Evolutionary conservation across 345 rosid genomes (phyloP).

Genomic region (Hibiscus syriacus): DNA sequence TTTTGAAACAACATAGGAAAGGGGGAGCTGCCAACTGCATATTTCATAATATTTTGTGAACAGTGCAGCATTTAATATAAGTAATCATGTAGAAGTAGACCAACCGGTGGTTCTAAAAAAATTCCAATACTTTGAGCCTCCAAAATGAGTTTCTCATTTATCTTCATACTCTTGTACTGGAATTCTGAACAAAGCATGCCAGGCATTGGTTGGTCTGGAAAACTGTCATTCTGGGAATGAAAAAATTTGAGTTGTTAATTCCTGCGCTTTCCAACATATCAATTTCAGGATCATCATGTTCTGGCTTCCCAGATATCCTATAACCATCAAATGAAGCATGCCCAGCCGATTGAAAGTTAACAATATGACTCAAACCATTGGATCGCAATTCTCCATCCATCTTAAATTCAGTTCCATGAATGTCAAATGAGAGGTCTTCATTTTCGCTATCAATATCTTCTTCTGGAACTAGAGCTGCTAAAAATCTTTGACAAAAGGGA

Average conservation of each 20-base stretch:
- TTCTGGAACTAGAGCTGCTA: slow-evolving; percentile 82
- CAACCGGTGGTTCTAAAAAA: slow-evolving; percentile 67
- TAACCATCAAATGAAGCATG: slow-evolving; percentile 37
- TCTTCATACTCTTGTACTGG: slow-evolving; percentile 50
- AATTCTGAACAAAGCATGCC: slow-evolving; percentile 37
- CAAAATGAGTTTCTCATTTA: slow-evolving; percentile 62
- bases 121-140: slow-evolving; percentile 82
- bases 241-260: slow-evolving; percentile 29
- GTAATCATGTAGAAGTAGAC: slow-evolving; percentile 12
- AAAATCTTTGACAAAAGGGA: slow-evolving; percentile 68
- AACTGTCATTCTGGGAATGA: slow-evolving; percentile 36
- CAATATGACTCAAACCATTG: slow-evolving; percentile 38
- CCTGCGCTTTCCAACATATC: slow-evolving; percentile 27
- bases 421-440: slow-evolving; percentile 45
- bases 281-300: slow-evolving; percentile 43
- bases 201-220: slow-evolving; percentile 36
- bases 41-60: slow-evolving; percentile 11
- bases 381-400: slow-evolving; percentile 54
- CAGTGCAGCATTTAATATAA: neutral
- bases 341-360: slow-evolving; percentile 29
- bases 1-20: neutral
- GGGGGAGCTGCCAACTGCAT: slow-evolving; percentile 1
- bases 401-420: slow-evolving; percentile 46
- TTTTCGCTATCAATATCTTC: slow-evolving; percentile 42
- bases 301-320: slow-evolving; percentile 40